phyloP scores from a whole-genome alignment of 306 rosid species.

The Casuarina glauca region DNA sequence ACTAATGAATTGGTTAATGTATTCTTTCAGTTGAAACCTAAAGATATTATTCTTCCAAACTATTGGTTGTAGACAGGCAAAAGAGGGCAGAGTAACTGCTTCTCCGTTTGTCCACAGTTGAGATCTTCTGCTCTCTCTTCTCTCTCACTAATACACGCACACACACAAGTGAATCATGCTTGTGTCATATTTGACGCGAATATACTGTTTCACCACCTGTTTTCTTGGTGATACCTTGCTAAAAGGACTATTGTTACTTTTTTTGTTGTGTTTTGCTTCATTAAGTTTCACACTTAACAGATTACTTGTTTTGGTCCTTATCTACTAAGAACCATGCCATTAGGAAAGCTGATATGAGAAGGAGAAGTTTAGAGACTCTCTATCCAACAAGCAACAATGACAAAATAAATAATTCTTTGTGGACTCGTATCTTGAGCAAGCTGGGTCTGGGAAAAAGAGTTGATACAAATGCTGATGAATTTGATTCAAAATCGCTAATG shows the following conservation, averaged over 20 bases:
- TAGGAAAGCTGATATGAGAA: constrained; percentile 79
- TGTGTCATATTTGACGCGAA: too few species aligned
- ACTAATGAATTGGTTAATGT: not conserved
- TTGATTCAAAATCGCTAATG: constrained; percentile 47
- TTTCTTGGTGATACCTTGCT: not conserved
- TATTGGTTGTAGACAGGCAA: not conserved
- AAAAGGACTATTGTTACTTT: not conserved
- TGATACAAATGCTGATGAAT: constrained; percentile 49
- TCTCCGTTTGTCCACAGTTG: not conserved
- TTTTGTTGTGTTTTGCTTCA: not conserved
- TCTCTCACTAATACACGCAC: not conserved
- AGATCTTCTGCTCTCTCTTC: not conserved
- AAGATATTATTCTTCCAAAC: too few species aligned
- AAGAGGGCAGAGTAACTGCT: not conserved
- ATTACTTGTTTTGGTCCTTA: constrained; percentile 28
- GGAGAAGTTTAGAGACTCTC: constrained; percentile 68
- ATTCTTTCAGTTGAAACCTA: not conserved
- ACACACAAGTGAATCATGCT: too few species aligned
- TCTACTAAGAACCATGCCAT: constrained; percentile 82
- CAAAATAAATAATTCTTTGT: constrained; percentile 46
- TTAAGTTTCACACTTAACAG: constrained; percentile 27
- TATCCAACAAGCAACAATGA: constrained; percentile 46
- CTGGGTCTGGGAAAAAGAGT: constrained; percentile 56
- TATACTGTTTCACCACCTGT: not conserved
- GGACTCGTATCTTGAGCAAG: constrained; percentile 65